phyloP scores from a whole-genome alignment of 108 stramenopile species.

The Conticribra weissflogii region DNA sequence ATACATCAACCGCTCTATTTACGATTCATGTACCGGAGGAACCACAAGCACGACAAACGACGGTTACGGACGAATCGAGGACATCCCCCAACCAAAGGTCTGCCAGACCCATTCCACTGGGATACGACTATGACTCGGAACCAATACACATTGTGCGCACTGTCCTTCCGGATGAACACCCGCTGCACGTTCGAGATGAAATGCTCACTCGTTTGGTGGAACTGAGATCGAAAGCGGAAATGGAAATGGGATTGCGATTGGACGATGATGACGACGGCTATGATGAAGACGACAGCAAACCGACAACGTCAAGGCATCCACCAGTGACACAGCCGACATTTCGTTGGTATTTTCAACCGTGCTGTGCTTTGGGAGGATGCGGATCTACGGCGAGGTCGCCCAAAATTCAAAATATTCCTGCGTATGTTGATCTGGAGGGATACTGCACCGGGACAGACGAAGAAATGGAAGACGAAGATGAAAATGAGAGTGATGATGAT shows the following conservation, averaged over 20 bases:
- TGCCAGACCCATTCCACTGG: not conserved
- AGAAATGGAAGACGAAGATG: constrained; percentile 31
- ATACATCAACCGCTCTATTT: too few relatives aligned
- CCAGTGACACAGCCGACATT: constrained; percentile 31
- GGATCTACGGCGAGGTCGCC: constrained; percentile 23
- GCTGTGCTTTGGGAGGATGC: constrained; percentile 44
- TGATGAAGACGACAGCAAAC: not conserved
- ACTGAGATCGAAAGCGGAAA: constrained; percentile 28
- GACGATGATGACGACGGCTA: constrained; percentile 12
- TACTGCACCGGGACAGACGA: constrained; percentile 49
- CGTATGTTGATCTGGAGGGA: constrained; percentile 50
- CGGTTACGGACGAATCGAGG: not conserved
- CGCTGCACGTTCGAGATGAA: constrained; percentile 46
- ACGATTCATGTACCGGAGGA: too few relatives aligned
- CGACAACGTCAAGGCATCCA: not conserved
- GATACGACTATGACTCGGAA: constrained; percentile 36
- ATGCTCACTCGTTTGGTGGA: constrained; percentile 26
- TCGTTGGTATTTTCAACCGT: constrained; percentile 59
- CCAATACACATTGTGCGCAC: constrained; percentile 50
- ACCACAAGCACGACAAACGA: not conserved
- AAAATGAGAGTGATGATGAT: constrained; percentile 15
- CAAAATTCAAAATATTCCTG: constrained; percentile 48
- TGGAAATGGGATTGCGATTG: constrained; percentile 45
- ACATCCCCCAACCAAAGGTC: not conserved
- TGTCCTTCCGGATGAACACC: constrained; percentile 49